Base-by-base conservation (phyloP, 768 basidiomycete species). In the Leccinum fibrillosum region DNA sequence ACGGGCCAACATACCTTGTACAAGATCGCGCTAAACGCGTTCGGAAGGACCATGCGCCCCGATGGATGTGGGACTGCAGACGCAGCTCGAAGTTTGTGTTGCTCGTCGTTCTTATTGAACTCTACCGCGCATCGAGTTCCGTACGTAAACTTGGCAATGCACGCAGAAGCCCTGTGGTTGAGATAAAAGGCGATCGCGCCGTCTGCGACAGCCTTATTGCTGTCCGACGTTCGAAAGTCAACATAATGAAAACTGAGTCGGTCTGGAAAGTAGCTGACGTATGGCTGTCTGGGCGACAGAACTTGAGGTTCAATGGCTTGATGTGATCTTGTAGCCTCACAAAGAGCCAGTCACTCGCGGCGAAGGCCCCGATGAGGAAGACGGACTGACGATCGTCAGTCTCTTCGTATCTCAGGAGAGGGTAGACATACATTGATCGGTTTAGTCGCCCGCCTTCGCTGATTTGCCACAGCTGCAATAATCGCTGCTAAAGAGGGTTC, bases 201-300 rank as follows among this genome's bases (percentile, higher is more conserved):
- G 23, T 79, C 77, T 3, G 80, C 74, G 11, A 80, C 78, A 0
- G 78, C 80, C 55, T 79, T 79, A 48, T 75, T 78, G 28, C 80
- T 79, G 52, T 13, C 2, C 12, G 4, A 12, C 3, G 17, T 53
- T 35, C 6, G 8, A 19, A 11, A 30, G 11, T 51, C 9, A 49
- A 5, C 5, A 15, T 30, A 17, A 48, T 49, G 8, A 44, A 35
- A 56, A 15, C 11, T n/a, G 7, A 21, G 11, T 30, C 34, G 1
- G n/a, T 28, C 25, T 48, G 11, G n/a, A 69, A 72, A 30, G 25
- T 57, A n/a, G n/a, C n/a, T n/a, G n/a, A n/a, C n/a, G n/a, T n/a
- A n/a, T n/a, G n/a, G n/a, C n/a, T n/a, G n/a, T n/a, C n/a, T n/a
- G n/a, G n/a, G n/a, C n/a, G n/a, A n/a, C n/a, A n/a, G n/a, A n/a